Conservation (phyloP, 208 protist genomes). For the Sergeia podlipaevii region DNA sequence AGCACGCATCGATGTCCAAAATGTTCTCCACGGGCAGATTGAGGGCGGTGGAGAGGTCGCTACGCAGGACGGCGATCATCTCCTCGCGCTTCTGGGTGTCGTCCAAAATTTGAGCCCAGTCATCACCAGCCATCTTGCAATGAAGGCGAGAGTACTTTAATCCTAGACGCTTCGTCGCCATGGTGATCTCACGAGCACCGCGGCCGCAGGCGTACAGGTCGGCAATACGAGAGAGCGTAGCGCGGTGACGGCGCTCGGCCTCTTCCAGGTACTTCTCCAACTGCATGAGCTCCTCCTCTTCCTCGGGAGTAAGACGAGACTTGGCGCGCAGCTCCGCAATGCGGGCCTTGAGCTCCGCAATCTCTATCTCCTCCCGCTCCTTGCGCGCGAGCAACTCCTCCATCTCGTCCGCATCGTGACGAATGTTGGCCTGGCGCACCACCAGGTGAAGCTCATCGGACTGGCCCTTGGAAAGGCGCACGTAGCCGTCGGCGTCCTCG, state of each 20-base stretch:
- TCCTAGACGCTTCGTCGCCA: slow-evolving; percentile 25
- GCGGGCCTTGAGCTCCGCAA: slow-evolving; percentile 42
- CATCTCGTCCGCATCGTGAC: slow-evolving; percentile 66
- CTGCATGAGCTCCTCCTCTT: slow-evolving; percentile 73
- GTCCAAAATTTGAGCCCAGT: slow-evolving; percentile 51
- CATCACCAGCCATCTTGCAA: slow-evolving; percentile 56
- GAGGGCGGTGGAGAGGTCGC: slow-evolving; percentile 39
- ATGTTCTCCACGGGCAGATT: slow-evolving; percentile 39
- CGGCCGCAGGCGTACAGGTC: slow-evolving; percentile 54
- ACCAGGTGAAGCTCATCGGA: slow-evolving; percentile 24
- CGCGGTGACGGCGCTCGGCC: slow-evolving; percentile 44
- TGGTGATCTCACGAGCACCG: slow-evolving; percentile 52
- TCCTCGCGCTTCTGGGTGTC: slow-evolving; percentile 32
- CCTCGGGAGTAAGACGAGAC: slow-evolving; percentile 42
- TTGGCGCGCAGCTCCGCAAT: slow-evolving; percentile 49
- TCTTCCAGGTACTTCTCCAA: slow-evolving; percentile 46
- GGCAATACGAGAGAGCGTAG: slow-evolving; percentile 50
- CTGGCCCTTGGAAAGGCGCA: slow-evolving; percentile 43
- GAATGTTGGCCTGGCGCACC: slow-evolving; percentile 27
- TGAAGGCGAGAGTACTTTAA: slow-evolving; percentile 56
- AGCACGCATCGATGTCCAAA: slow-evolving; percentile 38
- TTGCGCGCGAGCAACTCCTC: slow-evolving; percentile 38
- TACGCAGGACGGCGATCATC: slow-evolving; percentile 36
- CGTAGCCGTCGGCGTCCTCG: slow-evolving; percentile 47
- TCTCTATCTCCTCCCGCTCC: slow-evolving; percentile 57